Evolutionary conservation across 495 filamentous ascomycete genomes (phyloP), one percentile per base, ranked within the genome.

Genomic region (Hypoxylon trugodes): DNA sequence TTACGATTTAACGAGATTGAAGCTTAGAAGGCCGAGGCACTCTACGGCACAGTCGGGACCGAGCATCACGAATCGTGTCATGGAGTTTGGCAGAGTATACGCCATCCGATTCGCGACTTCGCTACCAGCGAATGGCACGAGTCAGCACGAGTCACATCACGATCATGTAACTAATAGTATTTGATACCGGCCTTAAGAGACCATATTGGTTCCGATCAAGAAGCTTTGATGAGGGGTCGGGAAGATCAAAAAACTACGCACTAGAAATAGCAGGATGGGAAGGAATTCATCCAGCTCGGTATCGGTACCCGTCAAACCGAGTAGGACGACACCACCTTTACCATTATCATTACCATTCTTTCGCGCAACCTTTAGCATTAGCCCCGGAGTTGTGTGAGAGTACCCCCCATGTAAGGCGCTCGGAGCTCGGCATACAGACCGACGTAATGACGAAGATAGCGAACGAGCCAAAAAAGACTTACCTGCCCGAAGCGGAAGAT

Each of bases 221-320:
- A 26, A 48, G 19, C 26, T 48, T 33, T 19, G 22, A 26, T 35
- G 40, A 35, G 16, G 35, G 41, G 16, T 4, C 24, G 42, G 18
- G 25, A 4, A 24, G 43, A 49, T 49, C 35, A n/a, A 26, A n/a
- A 18, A 10, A 13, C 28, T 8, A 24, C 2, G 18, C 12, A 6
- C 43, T 26, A 59, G 43, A 49, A 59, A 59, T 58, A 58, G 43
- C 13, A 49, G 6, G 28, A 24, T n/a, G n/a, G n/a, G n/a, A n/a
- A n/a, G n/a, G 6, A 4, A 18, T 35, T 35, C 5, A 25, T 42
- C 42, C 45, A 42, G 45, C 26, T 42, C 25, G 43, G 55, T 26
- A 41, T 52, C 6, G 24, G 40, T 10, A 15, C 21, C 48, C 33
- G 48, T 40, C 33, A 52, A 36, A 38, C 48, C 32, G 48, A 52